phyloP scores from a whole-genome alignment of 202 grass and related monocot genomes.

The Zizania palustris region DNA sequence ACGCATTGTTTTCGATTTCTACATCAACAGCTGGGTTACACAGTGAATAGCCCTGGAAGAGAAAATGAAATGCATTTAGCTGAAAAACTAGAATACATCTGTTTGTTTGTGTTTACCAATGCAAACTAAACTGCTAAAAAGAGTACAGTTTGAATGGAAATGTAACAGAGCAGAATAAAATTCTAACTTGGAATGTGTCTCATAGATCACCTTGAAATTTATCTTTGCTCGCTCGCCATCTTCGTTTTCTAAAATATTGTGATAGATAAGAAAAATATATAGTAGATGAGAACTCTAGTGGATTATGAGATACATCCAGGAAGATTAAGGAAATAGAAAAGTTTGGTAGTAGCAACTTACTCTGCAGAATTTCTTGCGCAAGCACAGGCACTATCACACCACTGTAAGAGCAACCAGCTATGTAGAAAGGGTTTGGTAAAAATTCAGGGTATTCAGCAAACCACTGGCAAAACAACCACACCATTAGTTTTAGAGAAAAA shows the following conservation, averaged over 20 bases:
- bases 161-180: not conserved
- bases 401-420: slow-evolving; percentile 67
- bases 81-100: not conserved
- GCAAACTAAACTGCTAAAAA: not conserved
- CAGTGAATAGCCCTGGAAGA: slow-evolving; percentile 61
- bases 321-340: not conserved
- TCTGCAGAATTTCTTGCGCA: slow-evolving; percentile 57
- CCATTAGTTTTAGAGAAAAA: not conserved
- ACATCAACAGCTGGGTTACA: slow-evolving; percentile 59
- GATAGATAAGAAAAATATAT: not conserved
- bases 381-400: slow-evolving; percentile 61
- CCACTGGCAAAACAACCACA: slow-evolving; percentile 50
- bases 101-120: too few species aligned
- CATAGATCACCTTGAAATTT: slow-evolving; percentile 65
- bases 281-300: not conserved
- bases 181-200: not conserved
- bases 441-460: slow-evolving; percentile 63
- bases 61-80: not conserved
- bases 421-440: slow-evolving; percentile 61
- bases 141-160: not conserved
- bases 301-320: not conserved
- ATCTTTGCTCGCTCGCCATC: slow-evolving; percentile 36
- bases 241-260: slow-evolving; percentile 53
- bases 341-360: slow-evolving; percentile 1
- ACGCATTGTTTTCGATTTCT: slow-evolving; percentile 54